Evolutionary conservation across 768 basidiomycete genomes (phyloP).

Genomic region (Lyophyllum decastes): DNA sequence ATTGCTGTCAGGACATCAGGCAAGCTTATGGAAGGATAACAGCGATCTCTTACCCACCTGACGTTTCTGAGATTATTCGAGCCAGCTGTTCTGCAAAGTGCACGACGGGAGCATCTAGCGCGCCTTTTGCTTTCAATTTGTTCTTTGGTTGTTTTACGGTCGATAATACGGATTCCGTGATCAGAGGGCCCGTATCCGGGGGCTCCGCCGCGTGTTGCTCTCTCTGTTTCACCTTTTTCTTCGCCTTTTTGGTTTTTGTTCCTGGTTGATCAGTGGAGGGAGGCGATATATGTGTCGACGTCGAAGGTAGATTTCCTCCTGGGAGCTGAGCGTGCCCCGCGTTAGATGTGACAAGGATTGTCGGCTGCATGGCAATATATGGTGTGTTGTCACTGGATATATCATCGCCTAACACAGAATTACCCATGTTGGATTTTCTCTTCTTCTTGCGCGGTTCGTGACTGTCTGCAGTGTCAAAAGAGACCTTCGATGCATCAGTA

Average conservation of each 20-base stretch:
- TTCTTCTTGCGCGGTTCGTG: slow-evolving; percentile 14
- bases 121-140: not conserved
- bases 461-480: not conserved
- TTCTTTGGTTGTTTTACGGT: not conserved
- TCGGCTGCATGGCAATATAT: not conserved
- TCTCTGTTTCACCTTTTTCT: not conserved
- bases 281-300: not conserved
- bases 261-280: not conserved
- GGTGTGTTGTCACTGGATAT: not conserved
- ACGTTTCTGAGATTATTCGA: not conserved
- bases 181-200: too few species aligned
- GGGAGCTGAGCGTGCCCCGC: not conserved
- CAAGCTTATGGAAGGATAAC: not conserved
- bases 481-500: not conserved
- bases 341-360: not conserved
- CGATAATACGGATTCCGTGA: not conserved
- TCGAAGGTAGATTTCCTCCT: not conserved
- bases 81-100: not conserved
- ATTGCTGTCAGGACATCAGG: not conserved
- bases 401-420: not conserved
- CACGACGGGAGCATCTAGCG: not conserved
- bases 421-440: slow-evolving; percentile 2
- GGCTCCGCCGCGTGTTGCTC: not conserved
- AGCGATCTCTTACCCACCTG: slow-evolving; percentile 1
- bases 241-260: not conserved